phyloP scores from a whole-genome alignment of 768 basidiomycete species.

The Termitomyces sp. region DNA sequence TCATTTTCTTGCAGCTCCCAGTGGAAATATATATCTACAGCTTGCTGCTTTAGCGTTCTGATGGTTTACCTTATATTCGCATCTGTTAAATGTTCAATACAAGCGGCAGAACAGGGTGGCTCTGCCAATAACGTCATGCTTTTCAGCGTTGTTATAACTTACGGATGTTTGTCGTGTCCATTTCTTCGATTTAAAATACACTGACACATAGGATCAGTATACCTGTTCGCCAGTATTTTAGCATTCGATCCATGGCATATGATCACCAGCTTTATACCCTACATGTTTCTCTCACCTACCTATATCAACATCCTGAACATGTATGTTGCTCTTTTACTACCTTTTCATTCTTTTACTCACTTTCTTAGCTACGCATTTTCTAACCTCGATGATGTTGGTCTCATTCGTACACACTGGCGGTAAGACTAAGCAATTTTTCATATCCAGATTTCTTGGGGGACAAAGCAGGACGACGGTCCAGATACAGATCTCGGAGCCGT shows the following conservation, averaged over 20 bases:
- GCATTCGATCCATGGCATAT: constrained; percentile 97
- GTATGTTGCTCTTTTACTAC: constrained; percentile 34
- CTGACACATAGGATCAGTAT: constrained; percentile 42
- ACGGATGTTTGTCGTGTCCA: constrained; percentile 47
- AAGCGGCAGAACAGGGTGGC: constrained; percentile 64
- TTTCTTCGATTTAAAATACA: background rate
- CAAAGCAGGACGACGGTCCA: constrained; percentile 78
- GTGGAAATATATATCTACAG: constrained; percentile 82
- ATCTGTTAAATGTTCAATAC: constrained; percentile 75
- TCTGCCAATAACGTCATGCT: constrained; percentile 70
- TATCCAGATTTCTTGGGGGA: constrained; percentile 89
- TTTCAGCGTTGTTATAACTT: constrained; percentile 82
- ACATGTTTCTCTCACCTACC: constrained; percentile 79
- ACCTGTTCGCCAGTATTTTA: constrained; percentile 69
- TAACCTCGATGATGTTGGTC: constrained; percentile 76
- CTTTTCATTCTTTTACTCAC: background rate
- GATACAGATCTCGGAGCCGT: constrained; percentile 82
- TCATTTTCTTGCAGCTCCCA: constrained; percentile 42
- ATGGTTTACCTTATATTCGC: constrained; percentile 84
- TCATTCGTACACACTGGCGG: background rate
- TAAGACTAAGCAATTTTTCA: background rate
- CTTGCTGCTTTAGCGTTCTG: constrained; percentile 66
- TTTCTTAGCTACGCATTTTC: constrained; percentile 70
- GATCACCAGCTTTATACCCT: constrained; percentile 86
- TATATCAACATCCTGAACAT: constrained; percentile 77